Evolutionary conservation across 345 rosid genomes (phyloP), one percentile per base, ranked within the genome.

Genomic region (Eucalyptus camaldulensis): DNA sequence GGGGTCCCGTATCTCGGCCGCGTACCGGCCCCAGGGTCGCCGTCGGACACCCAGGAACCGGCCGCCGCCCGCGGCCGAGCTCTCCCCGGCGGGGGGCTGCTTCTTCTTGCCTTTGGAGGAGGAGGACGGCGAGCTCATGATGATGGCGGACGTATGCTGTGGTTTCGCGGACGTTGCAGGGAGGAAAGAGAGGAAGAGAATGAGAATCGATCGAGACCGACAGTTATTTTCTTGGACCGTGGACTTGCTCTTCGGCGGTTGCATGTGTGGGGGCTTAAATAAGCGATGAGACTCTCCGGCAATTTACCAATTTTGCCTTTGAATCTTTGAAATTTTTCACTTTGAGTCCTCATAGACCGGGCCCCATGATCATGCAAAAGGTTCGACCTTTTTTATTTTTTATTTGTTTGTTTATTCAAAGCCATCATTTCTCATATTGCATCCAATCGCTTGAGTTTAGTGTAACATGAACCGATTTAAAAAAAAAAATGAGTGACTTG

Each of bases 11-110:
- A 96, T 96, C 93, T 96, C 98, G 7, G 97, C 98, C 3, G 98
- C 97, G 86, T 96, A 96, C 88, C 97, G 92, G 17, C 97, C 98
- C 98, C 98, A 96, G 43, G 98, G 98, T 89, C 98, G 89, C n/a
- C 98, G 90, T 86, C 98, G 87, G 8, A 96, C 98, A 14, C 98
- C 98, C 24, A 96, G 92, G 92, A 95, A 96, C 90, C 94, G 58
- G 29, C 88, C 88, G 58, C 85, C 51, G 27, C 93, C 80, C 65
- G 90, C 47, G 1, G 88, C 80, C 21, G 90, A 49, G 16, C 45
- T 88, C 47, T 87, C 87, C 58, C 91, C 92, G 87, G 91, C 88
- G 85, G 91, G n/a, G 53, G 90, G 94, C 85, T 94, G 92, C 90
- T 93, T 95, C 93, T 93, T 96, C 90, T 93, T 95, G 93, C 91